Percentiles rank a stretch among this genome's conserved stretches.
These are phyloP conservation scores for Samsoniella hepiali DNA, from an alignment of 2,329 filamentous ascomycete species.

Conservation along the genomic window DNA sequence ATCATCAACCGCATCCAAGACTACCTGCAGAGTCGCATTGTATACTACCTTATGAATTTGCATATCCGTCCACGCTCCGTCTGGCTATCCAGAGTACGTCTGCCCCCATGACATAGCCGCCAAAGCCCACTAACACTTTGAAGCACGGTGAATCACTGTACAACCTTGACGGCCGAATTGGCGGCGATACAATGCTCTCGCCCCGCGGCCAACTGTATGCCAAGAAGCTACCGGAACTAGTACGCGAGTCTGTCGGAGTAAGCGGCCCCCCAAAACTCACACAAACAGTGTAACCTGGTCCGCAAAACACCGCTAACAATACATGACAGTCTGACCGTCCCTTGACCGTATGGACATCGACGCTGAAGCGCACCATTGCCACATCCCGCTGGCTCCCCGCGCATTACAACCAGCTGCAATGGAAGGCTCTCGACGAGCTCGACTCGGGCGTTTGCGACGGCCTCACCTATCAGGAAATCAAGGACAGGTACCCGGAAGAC, in stretches of 20 bases:
- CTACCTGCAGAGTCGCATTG: slow-evolving; percentile 91
- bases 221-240: slow-evolving; percentile 75
- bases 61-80: slow-evolving; percentile 96
- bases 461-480: slow-evolving; percentile 93
- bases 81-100: slow-evolving; percentile 84
- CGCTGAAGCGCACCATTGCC: slow-evolving; percentile 78
- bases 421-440: slow-evolving; percentile 97
- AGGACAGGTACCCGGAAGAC: slow-evolving; percentile 86
- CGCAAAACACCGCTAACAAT: neutral
- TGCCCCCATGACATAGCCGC: neutral
- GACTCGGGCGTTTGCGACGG: slow-evolving; percentile 96
- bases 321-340: slow-evolving; percentile 53
- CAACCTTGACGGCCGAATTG: slow-evolving; percentile 87
- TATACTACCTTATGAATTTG: slow-evolving; percentile 98
- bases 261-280: slow-evolving; percentile 30
- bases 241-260: slow-evolving; percentile 83
- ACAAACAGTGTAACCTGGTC: slow-evolving; percentile 27
- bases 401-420: slow-evolving; percentile 90
- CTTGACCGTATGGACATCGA: slow-evolving; percentile 61
- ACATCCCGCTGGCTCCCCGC: slow-evolving; percentile 79
- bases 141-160: slow-evolving; percentile 93
- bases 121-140: neutral
- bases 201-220: slow-evolving; percentile 85
- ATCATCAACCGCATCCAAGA: slow-evolving; percentile 98
- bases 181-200: slow-evolving; percentile 85